phyloP scores from a whole-genome alignment of 2,329 filamentous ascomycete genomes.

The Fusarium ambrosium region DNA sequence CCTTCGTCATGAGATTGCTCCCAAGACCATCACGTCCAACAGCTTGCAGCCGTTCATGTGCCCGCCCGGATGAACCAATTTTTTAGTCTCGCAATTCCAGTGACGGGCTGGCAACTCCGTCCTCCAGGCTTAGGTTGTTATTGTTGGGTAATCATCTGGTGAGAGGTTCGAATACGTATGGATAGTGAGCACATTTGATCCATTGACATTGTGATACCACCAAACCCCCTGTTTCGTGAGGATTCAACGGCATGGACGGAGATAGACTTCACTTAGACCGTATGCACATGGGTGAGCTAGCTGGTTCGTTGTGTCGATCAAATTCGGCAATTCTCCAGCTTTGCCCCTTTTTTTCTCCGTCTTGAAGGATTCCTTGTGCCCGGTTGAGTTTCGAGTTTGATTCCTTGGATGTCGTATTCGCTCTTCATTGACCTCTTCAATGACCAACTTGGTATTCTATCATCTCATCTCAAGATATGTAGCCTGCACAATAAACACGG shows the following conservation, averaged over 20 bases:
- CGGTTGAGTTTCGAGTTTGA: background rate
- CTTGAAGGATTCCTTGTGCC: background rate
- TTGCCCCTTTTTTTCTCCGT: constrained; percentile 32
- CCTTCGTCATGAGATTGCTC: constrained; percentile 3
- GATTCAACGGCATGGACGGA: constrained; percentile 28
- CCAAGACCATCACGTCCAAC: constrained; percentile 9
- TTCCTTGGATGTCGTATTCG: background rate
- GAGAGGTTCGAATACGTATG: constrained; percentile 2
- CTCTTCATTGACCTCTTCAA: background rate
- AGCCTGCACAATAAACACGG: background rate
- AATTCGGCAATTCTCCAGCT: constrained; percentile 30
- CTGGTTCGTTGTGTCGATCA: constrained; percentile 38
- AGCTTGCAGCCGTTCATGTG: background rate
- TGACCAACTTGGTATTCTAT: background rate
- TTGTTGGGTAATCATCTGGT: background rate
- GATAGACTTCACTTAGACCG: constrained; percentile 35
- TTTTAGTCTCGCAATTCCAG: constrained; percentile 8
- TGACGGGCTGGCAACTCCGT: background rate
- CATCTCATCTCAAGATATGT: background rate
- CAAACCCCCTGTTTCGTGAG: constrained; percentile 15
- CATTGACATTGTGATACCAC: background rate
- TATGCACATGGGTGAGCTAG: constrained; percentile 30
- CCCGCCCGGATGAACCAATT: background rate
- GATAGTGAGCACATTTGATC: background rate
- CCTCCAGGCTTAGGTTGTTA: background rate